These are phyloP conservation scores for Hymenoscyphus fructigenus DNA, from an alignment of 2,329 filamentous ascomycete genomes.

Conservation along the genomic window DNA sequence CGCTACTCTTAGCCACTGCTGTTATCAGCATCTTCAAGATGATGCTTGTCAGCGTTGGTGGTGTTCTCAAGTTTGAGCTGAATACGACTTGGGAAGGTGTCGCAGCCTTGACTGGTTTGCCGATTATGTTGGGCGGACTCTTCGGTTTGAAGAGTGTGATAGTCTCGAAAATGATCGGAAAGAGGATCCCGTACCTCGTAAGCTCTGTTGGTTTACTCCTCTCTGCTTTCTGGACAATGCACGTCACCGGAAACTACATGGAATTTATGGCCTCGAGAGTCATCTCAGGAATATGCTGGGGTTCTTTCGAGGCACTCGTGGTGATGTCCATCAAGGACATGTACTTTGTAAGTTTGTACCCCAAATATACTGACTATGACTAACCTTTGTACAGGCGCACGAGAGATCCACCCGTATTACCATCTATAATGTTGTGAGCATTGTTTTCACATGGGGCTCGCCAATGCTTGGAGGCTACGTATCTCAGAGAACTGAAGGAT, in stretches of 20 bases:
- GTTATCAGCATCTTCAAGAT: slow-evolving; percentile 55
- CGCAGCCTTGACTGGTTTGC: slow-evolving; percentile 52
- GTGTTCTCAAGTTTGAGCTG: slow-evolving; percentile 44
- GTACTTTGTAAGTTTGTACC: slow-evolving; percentile 49
- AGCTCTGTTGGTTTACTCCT: slow-evolving; percentile 48
- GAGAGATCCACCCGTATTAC: slow-evolving; percentile 48
- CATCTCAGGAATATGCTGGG: slow-evolving; percentile 59
- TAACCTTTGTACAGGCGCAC: slow-evolving; percentile 47
- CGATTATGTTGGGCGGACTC: slow-evolving; percentile 50
- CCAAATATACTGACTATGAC: slow-evolving; percentile 25
- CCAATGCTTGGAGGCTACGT: slow-evolving; percentile 54
- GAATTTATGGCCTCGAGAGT: slow-evolving; percentile 53
- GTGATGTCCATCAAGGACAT: slow-evolving; percentile 55
- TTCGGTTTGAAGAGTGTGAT: slow-evolving; percentile 46
- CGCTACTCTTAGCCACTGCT: slow-evolving; percentile 48
- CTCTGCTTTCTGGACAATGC: slow-evolving; percentile 52
- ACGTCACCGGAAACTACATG: slow-evolving; percentile 42
- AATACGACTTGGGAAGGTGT: slow-evolving; percentile 48
- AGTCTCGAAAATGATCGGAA: slow-evolving; percentile 49
- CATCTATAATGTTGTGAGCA: slow-evolving; percentile 45
- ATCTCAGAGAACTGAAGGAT: slow-evolving; percentile 43
- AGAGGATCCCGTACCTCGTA: slow-evolving; percentile 52
- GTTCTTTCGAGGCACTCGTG: slow-evolving; percentile 55
- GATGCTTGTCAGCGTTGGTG: slow-evolving; percentile 49
- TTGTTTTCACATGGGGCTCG: slow-evolving; percentile 52